A percentile compares a stretch with the other conserved stretches of the same genome.
These are phyloP conservation scores for Phytophthora ramorum DNA, from an alignment of 352 stramenopile genomes.

Conservation along the genomic window DNA sequence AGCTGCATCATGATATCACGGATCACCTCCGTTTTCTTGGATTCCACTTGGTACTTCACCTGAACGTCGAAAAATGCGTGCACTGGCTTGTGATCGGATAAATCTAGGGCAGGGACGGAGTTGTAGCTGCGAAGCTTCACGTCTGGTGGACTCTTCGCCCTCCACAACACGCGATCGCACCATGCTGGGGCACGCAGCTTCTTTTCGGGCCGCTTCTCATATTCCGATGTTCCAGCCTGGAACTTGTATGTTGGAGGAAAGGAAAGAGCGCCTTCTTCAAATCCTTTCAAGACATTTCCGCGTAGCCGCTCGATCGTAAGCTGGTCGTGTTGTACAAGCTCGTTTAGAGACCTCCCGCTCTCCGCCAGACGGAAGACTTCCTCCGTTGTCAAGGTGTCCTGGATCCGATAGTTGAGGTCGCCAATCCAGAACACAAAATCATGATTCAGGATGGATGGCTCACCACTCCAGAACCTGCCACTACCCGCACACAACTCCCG, in stretches of 20 bases:
- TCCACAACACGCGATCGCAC: slow-evolving; percentile 92
- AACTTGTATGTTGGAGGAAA: slow-evolving; percentile 99
- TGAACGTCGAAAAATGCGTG: slow-evolving; percentile 92
- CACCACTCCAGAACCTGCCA: slow-evolving; percentile 53
- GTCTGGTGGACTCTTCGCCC: slow-evolving; percentile 57
- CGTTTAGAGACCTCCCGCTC: slow-evolving; percentile 38
- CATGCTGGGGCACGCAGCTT: slow-evolving; percentile 98
- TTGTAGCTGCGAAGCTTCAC: slow-evolving; percentile 88
- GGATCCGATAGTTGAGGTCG: slow-evolving; percentile 93
- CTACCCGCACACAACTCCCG: slow-evolving; percentile 9
- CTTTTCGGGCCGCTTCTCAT: slow-evolving; percentile 98
- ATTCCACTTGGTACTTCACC: slow-evolving; percentile 92
- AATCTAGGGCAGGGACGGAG: slow-evolving; percentile 87
- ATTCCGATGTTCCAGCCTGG: slow-evolving; percentile 94
- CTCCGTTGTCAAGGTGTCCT: slow-evolving; percentile 75
- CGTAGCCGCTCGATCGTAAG: slow-evolving; percentile 74
- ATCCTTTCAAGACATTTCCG: slow-evolving; percentile 86
- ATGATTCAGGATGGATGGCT: slow-evolving; percentile 94
- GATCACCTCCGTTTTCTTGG: slow-evolving; percentile 91
- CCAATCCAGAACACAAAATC: slow-evolving; percentile 99
- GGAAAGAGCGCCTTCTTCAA: slow-evolving; percentile 90
- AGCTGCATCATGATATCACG: slow-evolving; percentile 95
- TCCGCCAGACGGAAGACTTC: slow-evolving; percentile 74
- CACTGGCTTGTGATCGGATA: slow-evolving; percentile 99
- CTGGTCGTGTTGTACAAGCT: slow-evolving; percentile 63